Evolutionary conservation across 768 basidiomycete species (phyloP).

Genomic region (Collybia sp.): DNA sequence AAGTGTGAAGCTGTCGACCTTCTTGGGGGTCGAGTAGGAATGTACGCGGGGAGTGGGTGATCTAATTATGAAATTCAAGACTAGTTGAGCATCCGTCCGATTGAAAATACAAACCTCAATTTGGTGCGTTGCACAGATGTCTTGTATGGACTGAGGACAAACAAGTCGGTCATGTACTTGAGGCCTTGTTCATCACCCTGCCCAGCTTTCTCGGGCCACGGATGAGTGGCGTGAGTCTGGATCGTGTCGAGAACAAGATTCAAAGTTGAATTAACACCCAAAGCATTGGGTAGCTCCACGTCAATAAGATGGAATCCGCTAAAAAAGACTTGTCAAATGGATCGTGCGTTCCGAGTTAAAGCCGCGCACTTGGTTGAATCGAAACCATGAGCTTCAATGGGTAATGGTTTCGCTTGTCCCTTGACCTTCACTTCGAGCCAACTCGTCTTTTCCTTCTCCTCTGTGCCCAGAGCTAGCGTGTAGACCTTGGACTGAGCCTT

Average conservation of each 20-base stretch:
- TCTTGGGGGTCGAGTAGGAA: slow-evolving; percentile 66
- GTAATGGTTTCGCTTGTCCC: slow-evolving; percentile 53
- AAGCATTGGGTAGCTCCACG: slow-evolving; percentile 56
- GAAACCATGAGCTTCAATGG: slow-evolving; percentile 42
- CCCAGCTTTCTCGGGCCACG: slow-evolving; percentile 68
- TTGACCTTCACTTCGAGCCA: slow-evolving; percentile 82
- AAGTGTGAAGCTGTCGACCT: slow-evolving; percentile 51
- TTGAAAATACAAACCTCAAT: slow-evolving; percentile 57
- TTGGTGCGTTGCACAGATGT: slow-evolving; percentile 84
- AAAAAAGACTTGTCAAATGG: slow-evolving; percentile 6
- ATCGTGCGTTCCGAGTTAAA: slow-evolving; percentile 1
- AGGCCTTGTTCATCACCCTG: slow-evolving; percentile 80
- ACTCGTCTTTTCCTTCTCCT: slow-evolving; percentile 64
- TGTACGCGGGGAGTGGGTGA: slow-evolving; percentile 66
- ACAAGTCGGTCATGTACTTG: slow-evolving; percentile 70
- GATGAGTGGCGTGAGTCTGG: slow-evolving; percentile 71
- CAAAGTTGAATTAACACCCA: slow-evolving; percentile 54
- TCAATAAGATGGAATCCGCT: slow-evolving; percentile 52
- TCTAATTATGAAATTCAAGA: slow-evolving; percentile 29
- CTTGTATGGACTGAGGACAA: slow-evolving; percentile 80
- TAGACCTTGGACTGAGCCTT: slow-evolving; percentile 58
- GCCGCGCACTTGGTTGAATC: slow-evolving; percentile 48
- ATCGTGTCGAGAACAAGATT: slow-evolving; percentile 79
- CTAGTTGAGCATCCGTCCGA: too few relatives aligned
- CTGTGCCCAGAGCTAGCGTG: slow-evolving; percentile 58